These are phyloP conservation scores for Phytopythium vexans DNA, from an alignment of 352 stramenopile species.

Conservation along the genomic window DNA sequence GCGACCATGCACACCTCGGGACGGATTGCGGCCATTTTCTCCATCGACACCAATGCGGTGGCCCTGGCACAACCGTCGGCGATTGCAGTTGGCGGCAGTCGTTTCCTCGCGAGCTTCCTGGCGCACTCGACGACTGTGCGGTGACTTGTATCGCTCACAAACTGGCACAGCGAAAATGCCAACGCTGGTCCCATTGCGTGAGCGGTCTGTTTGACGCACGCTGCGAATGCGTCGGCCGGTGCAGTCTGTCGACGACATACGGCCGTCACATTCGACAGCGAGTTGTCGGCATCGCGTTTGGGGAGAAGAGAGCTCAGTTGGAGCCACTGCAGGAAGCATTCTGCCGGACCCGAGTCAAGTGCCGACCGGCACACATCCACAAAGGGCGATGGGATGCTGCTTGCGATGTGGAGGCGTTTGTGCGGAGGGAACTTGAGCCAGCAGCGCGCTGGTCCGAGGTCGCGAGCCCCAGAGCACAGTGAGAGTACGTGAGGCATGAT, in stretches of 20 bases:
- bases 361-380: slow-evolving; percentile 33
- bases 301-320: slow-evolving; percentile 20
- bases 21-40: neutral
- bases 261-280: slow-evolving; percentile 2
- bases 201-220: slow-evolving; percentile 23
- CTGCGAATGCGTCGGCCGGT: slow-evolving; percentile 15
- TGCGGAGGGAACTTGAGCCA: slow-evolving; percentile 30
- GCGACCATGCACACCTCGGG: slow-evolving; percentile 43
- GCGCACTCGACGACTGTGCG: slow-evolving; percentile 18
- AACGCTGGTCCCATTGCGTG: slow-evolving; percentile 17
- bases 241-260: slow-evolving; percentile 20
- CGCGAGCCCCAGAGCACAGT: slow-evolving; percentile 16
- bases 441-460: slow-evolving; percentile 34
- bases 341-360: slow-evolving; percentile 18
- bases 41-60: neutral
- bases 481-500: slow-evolving; percentile 18
- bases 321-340: slow-evolving; percentile 35
- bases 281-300: slow-evolving; percentile 14
- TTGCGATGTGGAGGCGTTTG: slow-evolving; percentile 15
- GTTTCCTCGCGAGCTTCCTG: slow-evolving; percentile 14
- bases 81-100: slow-evolving; percentile 15
- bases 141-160: slow-evolving; percentile 10
- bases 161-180: slow-evolving; percentile 24
- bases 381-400: slow-evolving; percentile 6
- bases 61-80: slow-evolving; percentile 28